Evolutionary conservation across 1,139 yeast species (phyloP), one percentile per base, ranked within the genome.

Genomic region (Saccharomyces hybrid): DNA sequence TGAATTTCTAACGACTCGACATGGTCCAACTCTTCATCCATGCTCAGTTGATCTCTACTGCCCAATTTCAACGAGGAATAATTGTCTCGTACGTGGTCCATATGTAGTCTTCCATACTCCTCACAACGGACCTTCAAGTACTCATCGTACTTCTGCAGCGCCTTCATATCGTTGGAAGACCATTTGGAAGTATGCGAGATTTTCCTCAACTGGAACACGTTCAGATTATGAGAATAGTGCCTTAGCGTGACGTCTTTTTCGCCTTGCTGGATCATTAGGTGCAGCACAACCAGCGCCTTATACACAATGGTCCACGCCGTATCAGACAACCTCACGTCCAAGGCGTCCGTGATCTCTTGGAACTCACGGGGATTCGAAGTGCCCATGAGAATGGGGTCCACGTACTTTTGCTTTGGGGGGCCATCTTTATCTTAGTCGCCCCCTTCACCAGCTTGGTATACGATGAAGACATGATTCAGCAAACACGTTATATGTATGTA

Each of bases 391-490:
- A 93, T 88, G 1, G 98, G 98, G 71, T 90, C 97, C 55, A 91
- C 85, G 68, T 93, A 95, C 69, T 95, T 93, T 48, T 95, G 86
- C 73, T 93, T 93, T 14, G 99, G 99, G 28, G 97, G n/a, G 99
- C 98, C 74, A 90, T 82, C 79, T 75, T 75, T 24, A 74, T 77
- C 71, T 84, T 84, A n/a, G 90, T 84, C 54, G 89, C 90, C 51
- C 89, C 84, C 74, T 81, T 82, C 54, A 83, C 86, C 59, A 82
- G 71, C 68, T 82, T 82, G 56, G 53, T 48, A 47, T 59, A 59
- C 2, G 59, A 59, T 3, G 64, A 38, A 38, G 44, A 38, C 44
- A 38, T 38, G 21, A 19, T 38, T 38, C 16, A 7, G 16, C 21
- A 34, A 34, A 34, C 42, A 34, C 24, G 44, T 16, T 24, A 16